A percentile compares a stretch with the other conserved stretches of the same genome.
These are phyloP conservation scores for Closterium sp. DNA, from an alignment of 139 green algal species.

Conservation along the genomic window DNA sequence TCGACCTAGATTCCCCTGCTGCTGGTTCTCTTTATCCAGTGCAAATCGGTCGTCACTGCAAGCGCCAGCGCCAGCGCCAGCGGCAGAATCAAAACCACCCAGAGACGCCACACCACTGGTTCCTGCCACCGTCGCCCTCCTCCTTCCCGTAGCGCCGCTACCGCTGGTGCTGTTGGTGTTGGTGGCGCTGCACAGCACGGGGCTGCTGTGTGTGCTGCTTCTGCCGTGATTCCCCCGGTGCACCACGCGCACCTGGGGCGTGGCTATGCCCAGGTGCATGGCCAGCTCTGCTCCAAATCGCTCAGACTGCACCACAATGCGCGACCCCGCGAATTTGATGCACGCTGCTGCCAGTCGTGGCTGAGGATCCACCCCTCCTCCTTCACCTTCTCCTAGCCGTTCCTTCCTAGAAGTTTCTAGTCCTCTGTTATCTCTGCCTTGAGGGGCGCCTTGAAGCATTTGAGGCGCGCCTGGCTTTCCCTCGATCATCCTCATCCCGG, in stretches of 20 bases:
- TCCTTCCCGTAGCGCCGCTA: neutral
- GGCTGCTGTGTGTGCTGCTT: neutral
- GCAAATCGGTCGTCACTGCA: neutral
- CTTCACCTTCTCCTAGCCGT: neutral
- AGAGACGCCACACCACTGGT: neutral
- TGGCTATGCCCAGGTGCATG: constrained; percentile 10
- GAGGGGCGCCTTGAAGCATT: neutral
- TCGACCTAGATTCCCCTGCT: neutral
- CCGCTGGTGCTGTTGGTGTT: neutral
- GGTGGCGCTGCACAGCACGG: neutral
- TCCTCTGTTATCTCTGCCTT: neutral
- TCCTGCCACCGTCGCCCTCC: neutral
- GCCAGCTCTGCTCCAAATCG: constrained; percentile 28
- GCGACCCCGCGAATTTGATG: constrained; percentile 16
- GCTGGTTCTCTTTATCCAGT: neutral
- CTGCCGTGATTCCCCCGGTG: neutral
- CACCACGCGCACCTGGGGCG: constrained; percentile 8
- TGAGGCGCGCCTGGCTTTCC: too few species aligned
- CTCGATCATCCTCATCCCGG: neutral
- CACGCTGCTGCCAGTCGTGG: constrained; percentile 4
- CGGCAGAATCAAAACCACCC: too few species aligned
- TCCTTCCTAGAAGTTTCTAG: too few species aligned
- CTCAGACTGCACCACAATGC: constrained; percentile 27
- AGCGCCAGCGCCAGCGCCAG: neutral
- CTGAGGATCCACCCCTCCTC: neutral